These are phyloP conservation scores for Chloropicon primus DNA, from an alignment of 139 green algal genomes.

Conservation along the genomic window DNA sequence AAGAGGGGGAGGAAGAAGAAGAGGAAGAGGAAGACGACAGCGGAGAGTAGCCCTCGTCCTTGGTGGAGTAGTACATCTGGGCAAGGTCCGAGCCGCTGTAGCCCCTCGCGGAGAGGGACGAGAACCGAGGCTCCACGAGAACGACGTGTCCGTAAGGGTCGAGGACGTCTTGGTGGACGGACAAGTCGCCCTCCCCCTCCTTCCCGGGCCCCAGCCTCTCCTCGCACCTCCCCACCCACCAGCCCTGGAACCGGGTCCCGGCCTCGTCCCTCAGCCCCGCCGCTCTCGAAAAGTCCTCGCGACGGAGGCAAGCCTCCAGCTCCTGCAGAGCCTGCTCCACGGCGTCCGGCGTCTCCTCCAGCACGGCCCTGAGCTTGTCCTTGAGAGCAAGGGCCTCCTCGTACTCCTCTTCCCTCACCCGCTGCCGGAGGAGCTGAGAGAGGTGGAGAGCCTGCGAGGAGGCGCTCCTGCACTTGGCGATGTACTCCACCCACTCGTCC, in stretches of 20 bases:
- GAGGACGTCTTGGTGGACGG: not conserved
- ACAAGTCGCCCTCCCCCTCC: not conserved
- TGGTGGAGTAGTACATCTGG: not conserved
- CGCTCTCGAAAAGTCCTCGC: not conserved
- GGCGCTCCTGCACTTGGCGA: not conserved
- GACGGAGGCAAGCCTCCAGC: not conserved
- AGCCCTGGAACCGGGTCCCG: not conserved
- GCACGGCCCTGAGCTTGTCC: not conserved
- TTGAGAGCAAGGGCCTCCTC: not conserved
- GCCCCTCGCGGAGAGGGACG: not conserved
- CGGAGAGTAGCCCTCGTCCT: not conserved
- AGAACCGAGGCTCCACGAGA: not conserved
- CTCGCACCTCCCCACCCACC: not conserved
- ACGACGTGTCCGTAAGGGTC: not conserved
- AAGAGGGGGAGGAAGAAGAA: not conserved
- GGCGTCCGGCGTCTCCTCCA: not conserved
- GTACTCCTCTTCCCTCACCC: not conserved
- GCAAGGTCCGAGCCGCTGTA: not conserved
- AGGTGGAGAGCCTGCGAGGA: not conserved
- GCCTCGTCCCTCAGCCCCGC: not conserved
- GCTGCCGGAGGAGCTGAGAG: not conserved
- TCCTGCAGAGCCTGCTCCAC: not conserved
- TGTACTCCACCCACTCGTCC: not conserved
- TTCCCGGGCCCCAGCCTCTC: too few relatives aligned
- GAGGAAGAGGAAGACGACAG: not conserved